A percentile compares a stretch with the other conserved stretches of the same genome.
phyloP scores from a whole-genome alignment of 768 basidiomycete species.

The Amanita jacksonii region DNA sequence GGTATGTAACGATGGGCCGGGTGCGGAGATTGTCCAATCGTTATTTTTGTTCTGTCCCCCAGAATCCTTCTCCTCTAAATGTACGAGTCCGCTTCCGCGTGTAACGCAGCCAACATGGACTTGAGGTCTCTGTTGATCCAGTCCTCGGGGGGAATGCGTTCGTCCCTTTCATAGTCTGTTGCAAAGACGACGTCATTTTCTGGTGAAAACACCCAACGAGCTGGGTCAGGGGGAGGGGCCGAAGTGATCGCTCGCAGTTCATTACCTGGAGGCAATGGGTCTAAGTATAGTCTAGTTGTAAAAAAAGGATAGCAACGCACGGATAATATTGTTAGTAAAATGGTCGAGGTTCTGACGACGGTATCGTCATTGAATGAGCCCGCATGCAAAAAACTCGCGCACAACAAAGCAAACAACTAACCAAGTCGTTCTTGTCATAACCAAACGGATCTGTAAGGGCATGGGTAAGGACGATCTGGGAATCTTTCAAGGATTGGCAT shows the following conservation, averaged over 20 bases:
- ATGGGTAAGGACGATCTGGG: neutral
- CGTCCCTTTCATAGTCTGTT: slow-evolving; percentile 19
- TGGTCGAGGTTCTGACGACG: slow-evolving; percentile 61
- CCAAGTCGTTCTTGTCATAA: slow-evolving; percentile 68
- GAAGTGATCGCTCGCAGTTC: slow-evolving; percentile 58
- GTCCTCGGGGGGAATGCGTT: slow-evolving; percentile 41
- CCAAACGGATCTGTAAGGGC: slow-evolving; percentile 42
- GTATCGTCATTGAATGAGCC: too few relatives aligned
- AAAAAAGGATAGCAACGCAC: too few relatives aligned
- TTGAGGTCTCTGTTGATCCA: slow-evolving; percentile 45
- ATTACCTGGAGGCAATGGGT: slow-evolving; percentile 28
- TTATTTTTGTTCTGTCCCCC: too few relatives aligned
- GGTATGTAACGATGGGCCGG: too few relatives aligned
- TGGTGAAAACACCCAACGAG: slow-evolving; percentile 49
- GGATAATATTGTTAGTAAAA: slow-evolving; percentile 61
- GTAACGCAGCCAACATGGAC: slow-evolving; percentile 34
- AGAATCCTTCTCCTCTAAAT: neutral
- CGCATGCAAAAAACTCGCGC: neutral
- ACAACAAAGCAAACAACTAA: slow-evolving; percentile 19
- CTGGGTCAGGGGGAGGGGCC: slow-evolving; percentile 46
- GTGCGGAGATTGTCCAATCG: too few relatives aligned
- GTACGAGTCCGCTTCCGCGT: slow-evolving; percentile 11
- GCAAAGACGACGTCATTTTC: slow-evolving; percentile 52
- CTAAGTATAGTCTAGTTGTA: too few relatives aligned
- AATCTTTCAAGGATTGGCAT: neutral